Evolutionary conservation across 1,284 basidiomycete genomes (phyloP).

Genomic region (Mycosarcoma maydis): DNA sequence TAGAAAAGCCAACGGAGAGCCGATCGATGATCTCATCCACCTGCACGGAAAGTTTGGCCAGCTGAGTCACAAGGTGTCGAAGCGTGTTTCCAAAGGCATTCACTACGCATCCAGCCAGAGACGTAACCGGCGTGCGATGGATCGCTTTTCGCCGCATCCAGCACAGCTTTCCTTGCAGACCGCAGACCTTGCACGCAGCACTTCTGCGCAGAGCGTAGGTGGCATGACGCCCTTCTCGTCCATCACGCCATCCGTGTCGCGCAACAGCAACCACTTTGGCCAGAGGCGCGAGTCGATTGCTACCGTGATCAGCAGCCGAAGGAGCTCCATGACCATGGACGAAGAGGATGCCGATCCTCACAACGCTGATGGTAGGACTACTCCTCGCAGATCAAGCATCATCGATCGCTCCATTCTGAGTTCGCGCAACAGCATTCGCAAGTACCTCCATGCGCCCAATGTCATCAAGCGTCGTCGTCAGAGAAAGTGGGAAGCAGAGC

Average conservation of each 20-base stretch:
- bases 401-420: conserved; percentile 33
- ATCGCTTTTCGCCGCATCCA: conserved; percentile 54
- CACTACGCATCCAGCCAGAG: conserved; percentile 51
- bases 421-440: conserved; percentile 39
- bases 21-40: conserved; percentile 31
- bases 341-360: conserved; percentile 21
- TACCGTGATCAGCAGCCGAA: conserved; percentile 32
- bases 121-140: conserved; percentile 61
- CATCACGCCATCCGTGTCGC: conserved; percentile 25
- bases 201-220: conserved; percentile 16
- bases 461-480: conserved; percentile 42
- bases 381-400: conserved; percentile 17
- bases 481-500: conserved; percentile 44
- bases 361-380: conserved; percentile 11
- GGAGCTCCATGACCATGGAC: conserved; percentile 34
- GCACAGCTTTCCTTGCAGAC: conserved; percentile 23
- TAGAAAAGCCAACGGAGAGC: conserved; percentile 44
- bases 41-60: conserved; percentile 24
- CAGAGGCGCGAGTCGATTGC: conserved; percentile 36
- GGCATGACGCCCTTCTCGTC: conserved; percentile 18
- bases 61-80: conserved; percentile 35
- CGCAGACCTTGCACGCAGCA: conserved; percentile 22
- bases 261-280: conserved; percentile 22
- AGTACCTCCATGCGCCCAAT: conserved; percentile 34
- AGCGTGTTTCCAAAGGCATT: conserved; percentile 50